A percentile compares a stretch with the other conserved stretches of the same genome.
These are phyloP conservation scores for Yamadazyma kitorensis DNA, from an alignment of 805 yeast genomes.

Conservation along the genomic window DNA sequence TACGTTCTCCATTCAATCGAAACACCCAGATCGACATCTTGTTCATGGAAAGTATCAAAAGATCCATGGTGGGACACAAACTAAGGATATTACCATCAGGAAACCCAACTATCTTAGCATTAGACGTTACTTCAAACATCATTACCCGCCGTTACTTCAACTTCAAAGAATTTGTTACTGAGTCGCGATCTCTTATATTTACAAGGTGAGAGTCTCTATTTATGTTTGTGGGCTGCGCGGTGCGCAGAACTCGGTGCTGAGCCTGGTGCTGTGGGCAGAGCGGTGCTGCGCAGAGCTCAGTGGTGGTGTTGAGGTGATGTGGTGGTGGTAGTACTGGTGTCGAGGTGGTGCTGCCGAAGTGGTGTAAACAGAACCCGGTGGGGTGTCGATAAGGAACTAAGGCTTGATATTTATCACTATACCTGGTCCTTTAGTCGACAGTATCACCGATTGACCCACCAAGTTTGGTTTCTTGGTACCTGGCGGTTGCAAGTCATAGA, in stretches of 20 bases:
- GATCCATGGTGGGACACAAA: conserved; percentile 55
- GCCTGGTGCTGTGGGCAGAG: too few relatives aligned
- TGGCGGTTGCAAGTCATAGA: conserved; percentile 52
- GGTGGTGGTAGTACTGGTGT: too few relatives aligned
- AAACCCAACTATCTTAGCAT: conserved; percentile 20
- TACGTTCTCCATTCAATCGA: conserved; percentile 51
- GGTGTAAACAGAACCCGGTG: background rate
- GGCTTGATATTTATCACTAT: conserved; percentile 52
- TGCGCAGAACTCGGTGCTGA: too few relatives aligned
- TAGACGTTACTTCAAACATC: conserved; percentile 2
- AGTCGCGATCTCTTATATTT: background rate
- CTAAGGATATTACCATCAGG: conserved; percentile 37
- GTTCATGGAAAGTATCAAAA: conserved; percentile 52
- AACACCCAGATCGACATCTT: conserved; percentile 47
- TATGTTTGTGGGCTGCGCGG: too few relatives aligned
- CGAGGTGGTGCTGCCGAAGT: too few relatives aligned
- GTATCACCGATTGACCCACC: conserved; percentile 65
- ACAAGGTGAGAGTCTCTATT: too few relatives aligned
- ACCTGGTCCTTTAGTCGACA: conserved; percentile 78
- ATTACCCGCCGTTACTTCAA: background rate
- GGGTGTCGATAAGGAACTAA: conserved; percentile 4
- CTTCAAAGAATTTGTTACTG: too few relatives aligned
- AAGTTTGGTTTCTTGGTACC: conserved; percentile 66
- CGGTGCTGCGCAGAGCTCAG: too few relatives aligned
- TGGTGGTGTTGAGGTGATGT: too few relatives aligned